phyloP scores from a whole-genome alignment of 2,329 filamentous ascomycete species.

The Lachnellula cervina region DNA sequence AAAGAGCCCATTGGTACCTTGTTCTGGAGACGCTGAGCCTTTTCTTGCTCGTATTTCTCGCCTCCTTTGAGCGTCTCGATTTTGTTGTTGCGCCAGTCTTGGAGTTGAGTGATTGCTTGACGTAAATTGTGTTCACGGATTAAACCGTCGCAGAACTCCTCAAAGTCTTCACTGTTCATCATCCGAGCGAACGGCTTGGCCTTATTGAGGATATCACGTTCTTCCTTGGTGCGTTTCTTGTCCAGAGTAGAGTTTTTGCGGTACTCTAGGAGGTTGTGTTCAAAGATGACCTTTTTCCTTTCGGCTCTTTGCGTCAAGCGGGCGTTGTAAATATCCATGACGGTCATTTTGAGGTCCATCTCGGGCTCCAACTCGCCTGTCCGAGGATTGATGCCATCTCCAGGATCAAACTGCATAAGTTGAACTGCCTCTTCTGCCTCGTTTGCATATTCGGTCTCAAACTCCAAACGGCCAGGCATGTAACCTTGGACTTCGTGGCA shows the following conservation, averaged over 20 bases:
- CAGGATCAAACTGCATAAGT: conserved; percentile 96
- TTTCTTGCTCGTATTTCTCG: conserved; percentile 90
- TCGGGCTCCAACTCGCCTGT: conserved; percentile 89
- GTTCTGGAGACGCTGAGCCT: conserved; percentile 68
- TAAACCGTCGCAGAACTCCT: conserved; percentile 76
- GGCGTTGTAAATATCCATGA: conserved; percentile 98
- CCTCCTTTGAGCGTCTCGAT: conserved; percentile 82
- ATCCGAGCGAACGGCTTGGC: conserved; percentile 94
- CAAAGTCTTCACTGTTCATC: conserved; percentile 92
- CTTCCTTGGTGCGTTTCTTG: conserved; percentile 95
- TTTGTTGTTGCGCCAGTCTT: conserved; percentile 84
- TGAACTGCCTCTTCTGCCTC: conserved; percentile 98
- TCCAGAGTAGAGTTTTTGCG: conserved; percentile 83
- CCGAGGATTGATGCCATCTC: conserved; percentile 79
- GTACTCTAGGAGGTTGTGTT: conserved; percentile 90
- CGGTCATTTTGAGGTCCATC: conserved; percentile 94
- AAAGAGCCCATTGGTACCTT: conserved; percentile 71
- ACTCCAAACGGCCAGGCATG: conserved; percentile 95
- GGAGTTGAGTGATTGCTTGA: conserved; percentile 82
- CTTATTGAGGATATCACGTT: conserved; percentile 84
- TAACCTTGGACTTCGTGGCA: conserved; percentile 98
- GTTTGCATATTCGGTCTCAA: conserved; percentile 96
- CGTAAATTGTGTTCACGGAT: conserved; percentile 88
- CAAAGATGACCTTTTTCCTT: conserved; percentile 93
- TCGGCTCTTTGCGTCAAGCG: conserved; percentile 86